These are phyloP conservation scores for Teratosphaeriaceae sp. DNA, from an alignment of 2,329 filamentous ascomycete species.

Conservation along the genomic window DNA sequence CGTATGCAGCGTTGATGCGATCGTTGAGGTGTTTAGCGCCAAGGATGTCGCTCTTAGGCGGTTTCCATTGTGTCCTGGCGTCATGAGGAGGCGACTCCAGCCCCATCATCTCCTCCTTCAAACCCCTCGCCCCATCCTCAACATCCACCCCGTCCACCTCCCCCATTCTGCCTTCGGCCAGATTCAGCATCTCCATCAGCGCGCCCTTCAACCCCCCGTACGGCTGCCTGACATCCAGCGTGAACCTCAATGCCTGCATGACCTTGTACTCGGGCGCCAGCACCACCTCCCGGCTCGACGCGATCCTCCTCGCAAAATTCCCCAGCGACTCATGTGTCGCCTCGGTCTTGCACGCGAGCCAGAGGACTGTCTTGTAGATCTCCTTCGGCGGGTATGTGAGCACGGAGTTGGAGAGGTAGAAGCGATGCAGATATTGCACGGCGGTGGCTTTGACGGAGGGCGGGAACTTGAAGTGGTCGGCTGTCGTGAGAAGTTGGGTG, in stretches of 20 bases:
- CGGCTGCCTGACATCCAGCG: constrained; percentile 87
- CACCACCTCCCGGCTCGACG: constrained; percentile 68
- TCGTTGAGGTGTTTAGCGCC: constrained; percentile 26
- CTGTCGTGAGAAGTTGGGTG: constrained; percentile 40
- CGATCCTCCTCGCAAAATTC: constrained; percentile 50
- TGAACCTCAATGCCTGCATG: constrained; percentile 86
- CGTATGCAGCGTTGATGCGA: constrained; percentile 59
- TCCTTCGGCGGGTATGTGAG: constrained; percentile 94
- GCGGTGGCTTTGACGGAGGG: constrained; percentile 64
- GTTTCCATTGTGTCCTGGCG: constrained; percentile 17
- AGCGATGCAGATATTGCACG: constrained; percentile 83
- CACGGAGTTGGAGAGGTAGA: constrained; percentile 91
- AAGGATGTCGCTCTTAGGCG: constrained; percentile 4
- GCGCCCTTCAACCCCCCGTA: constrained; percentile 82
- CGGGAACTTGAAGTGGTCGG: constrained; percentile 54
- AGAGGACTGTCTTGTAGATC: constrained; percentile 83
- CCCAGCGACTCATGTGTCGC: constrained; percentile 65
- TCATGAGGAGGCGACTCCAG: constrained; percentile 10
- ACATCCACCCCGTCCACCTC: constrained; percentile 16
- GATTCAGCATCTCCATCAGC: constrained; percentile 70
- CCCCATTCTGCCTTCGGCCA: constrained; percentile 54
- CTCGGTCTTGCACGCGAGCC: constrained; percentile 90
- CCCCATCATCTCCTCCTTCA: constrained; percentile 16
- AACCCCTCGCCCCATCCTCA: constrained; percentile 12
- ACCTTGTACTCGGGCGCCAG: constrained; percentile 88